These are phyloP conservation scores for Artemisia tridentata DNA, from an alignment of 129 eudicot species.

Conservation along the genomic window DNA sequence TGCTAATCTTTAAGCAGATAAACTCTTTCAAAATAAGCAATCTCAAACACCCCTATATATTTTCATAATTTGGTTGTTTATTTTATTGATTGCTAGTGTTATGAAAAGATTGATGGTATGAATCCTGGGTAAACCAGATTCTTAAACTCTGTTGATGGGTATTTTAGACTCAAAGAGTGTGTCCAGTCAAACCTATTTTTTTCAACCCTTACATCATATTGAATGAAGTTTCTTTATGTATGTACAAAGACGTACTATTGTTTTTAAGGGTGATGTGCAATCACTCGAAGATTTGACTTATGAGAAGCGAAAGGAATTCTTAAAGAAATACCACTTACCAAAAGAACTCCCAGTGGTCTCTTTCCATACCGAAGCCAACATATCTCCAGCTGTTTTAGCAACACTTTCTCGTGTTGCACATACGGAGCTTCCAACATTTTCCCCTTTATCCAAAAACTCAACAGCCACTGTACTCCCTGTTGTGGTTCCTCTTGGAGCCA, in stretches of 20 bases:
- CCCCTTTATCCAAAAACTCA: conserved; percentile 36
- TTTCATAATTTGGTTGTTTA: no score
- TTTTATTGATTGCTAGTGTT: no score
- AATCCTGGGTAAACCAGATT: not conserved
- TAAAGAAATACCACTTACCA: conserved; percentile 64
- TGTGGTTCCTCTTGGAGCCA: conserved; percentile 91
- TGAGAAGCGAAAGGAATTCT: conserved; percentile 68
- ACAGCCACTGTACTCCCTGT: conserved; percentile 67
- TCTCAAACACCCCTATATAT: no score
- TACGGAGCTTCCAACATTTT: conserved; percentile 72
- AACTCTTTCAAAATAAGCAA: no score
- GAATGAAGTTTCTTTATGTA: not conserved
- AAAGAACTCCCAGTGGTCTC: conserved; percentile 85
- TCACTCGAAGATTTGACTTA: conserved; percentile 92
- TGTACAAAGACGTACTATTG: conserved; percentile 3
- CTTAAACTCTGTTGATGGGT: not conserved
- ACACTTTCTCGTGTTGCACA: conserved; percentile 91
- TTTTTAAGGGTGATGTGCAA: conserved; percentile 88
- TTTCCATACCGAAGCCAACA: conserved; percentile 79
- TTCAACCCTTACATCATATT: not conserved
- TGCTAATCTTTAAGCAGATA: no score
- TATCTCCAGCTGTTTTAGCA: conserved; percentile 89
- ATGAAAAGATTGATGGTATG: not conserved
- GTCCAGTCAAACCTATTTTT: not conserved
- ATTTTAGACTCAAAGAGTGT: not conserved